Evolutionary conservation across 164 flowering plant species (phyloP).

Genomic region (Piper betle): DNA sequence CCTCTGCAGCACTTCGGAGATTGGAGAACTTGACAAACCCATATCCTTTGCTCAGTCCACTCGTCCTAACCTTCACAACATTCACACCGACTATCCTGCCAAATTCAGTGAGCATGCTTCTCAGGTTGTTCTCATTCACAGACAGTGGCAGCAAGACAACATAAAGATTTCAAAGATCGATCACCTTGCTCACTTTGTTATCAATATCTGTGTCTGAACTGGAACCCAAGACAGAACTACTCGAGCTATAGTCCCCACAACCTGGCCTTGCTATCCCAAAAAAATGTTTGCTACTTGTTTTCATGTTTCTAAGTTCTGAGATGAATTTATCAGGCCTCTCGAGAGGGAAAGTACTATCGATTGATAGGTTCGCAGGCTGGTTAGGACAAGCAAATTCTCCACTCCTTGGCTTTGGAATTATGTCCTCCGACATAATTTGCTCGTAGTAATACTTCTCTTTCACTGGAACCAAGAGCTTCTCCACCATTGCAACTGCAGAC

Average conservation of each 20-base stretch:
- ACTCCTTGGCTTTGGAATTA: constrained; percentile 19
- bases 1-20: constrained; percentile 21
- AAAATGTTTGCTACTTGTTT: constrained; percentile 2
- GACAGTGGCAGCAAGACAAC: constrained; percentile 23
- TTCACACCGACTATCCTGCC: constrained; percentile 20
- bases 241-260: constrained; percentile 4
- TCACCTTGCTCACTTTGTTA: constrained; percentile 10
- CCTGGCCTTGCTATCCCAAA: not conserved
- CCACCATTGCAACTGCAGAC: constrained; percentile 30
- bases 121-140: constrained; percentile 20
- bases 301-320: constrained; percentile 2
- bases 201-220: constrained; percentile 9
- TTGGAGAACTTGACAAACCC: constrained; percentile 32
- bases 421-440: constrained; percentile 20
- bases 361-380: constrained; percentile 5
- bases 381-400: constrained; percentile 14
- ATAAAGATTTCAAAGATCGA: constrained; percentile 17
- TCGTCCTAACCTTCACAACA: constrained; percentile 23
- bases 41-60: constrained; percentile 31
- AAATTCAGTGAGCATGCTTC: constrained; percentile 26
- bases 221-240: constrained; percentile 7
- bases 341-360: constrained; percentile 1
- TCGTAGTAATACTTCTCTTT: constrained; percentile 20
- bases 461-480: constrained; percentile 30
- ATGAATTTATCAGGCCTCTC: constrained; percentile 1